Evolutionary conservation across 306 rosid species (phyloP), one percentile per base, ranked within the genome.

Genomic region (Mimosa bimucronata): DNA sequence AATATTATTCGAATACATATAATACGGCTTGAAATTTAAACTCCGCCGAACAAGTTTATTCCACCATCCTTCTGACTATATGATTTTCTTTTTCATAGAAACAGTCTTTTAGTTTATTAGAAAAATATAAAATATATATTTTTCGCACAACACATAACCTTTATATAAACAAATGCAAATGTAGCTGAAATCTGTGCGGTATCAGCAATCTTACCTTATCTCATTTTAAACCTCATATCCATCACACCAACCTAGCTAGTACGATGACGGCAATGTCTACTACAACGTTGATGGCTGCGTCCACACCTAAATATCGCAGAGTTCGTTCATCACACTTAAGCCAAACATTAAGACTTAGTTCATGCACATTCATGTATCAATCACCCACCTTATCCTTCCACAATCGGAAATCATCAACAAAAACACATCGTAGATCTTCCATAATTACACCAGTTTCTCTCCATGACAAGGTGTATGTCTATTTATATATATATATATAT

Each of bases 371-470:
- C 25, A 60, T 9, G 21, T 37, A 70, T 75, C 74, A 40, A 16
- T 53, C 81, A 71, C 9, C 30, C 19, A 64, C 9, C 71, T 81
- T 74, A 14, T 50, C 16, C 6, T 46, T 70, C 10, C 79, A 12
- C 29, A 64, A 44, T 25, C 72, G 82, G 26, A 66, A 40, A 44
- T 48, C 55, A 44, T 48, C 55, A 64, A 46, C 41, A 38, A 53
- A 2, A 18, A 11, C 34, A 0, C 5, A 3, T 10, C 6, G 28
- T 23, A 78, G 64, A 42, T 26, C 50, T 13, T 45, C 80, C 1
- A 75, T 52, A 8, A 75, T 65, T 50, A 70, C 28, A 2, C 41
- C 80, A 15, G 16, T 71, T 58, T 68, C 84, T 41, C 66, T 76
- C 13, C 66, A 8, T 6, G 4, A 74, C 38, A 72, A 79, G 84